Base-by-base conservation (phyloP, 352 stramenopile genomes). In the Phytopythium vexans region DNA sequence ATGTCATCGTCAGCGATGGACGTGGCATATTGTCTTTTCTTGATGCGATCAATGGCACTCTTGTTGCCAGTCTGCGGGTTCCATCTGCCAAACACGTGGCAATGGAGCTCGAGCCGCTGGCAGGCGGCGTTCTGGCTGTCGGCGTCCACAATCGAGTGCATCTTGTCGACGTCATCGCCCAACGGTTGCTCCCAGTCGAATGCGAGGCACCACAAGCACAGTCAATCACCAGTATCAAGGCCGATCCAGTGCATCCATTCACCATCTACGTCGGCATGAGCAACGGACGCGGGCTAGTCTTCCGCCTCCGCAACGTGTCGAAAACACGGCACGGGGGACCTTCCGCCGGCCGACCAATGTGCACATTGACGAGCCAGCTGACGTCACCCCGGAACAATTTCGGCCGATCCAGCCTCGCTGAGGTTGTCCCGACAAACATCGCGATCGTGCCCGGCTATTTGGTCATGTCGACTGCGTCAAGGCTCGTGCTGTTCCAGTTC, bases 381-480 rank as follows among this genome's bases (percentile, higher is more conserved):
- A 35, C 55, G 40, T 47, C 56, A 21, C 56, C 37, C 35, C 61
- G 36, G 21, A 27, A 27, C 21, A 27, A 27, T 27, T 27, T 3
- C 49, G 4, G 38, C 34, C 9, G 16, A 45, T 37, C 9, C 21
- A 41, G 49, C 7, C 49, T 47, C 54, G 45, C 1, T 6, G 10
- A 14, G 34, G 41, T 21, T 32, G 58, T 42, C 21, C 11, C 35
- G 32, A 38, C 49, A 5, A 21, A 59, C 46, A 53, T 70, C 9
- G 49, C 66, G 31, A 64, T 63, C 4, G 9, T 73, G 41, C 56
- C 56, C 2, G 61, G 65, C 4, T 73, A 70, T 57, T 50, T 73
- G 8, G 41, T 73, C 0, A 34, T 73, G 16, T 53, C 40, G n/a
- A 15, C 45, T 21, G 56, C 38, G 16, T 40, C 36, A 10, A 49